Percentiles rank a stretch among this genome's conserved stretches.
Conservation (phyloP, 179 eudicot genomes). For the Vitellaria paradoxa region DNA sequence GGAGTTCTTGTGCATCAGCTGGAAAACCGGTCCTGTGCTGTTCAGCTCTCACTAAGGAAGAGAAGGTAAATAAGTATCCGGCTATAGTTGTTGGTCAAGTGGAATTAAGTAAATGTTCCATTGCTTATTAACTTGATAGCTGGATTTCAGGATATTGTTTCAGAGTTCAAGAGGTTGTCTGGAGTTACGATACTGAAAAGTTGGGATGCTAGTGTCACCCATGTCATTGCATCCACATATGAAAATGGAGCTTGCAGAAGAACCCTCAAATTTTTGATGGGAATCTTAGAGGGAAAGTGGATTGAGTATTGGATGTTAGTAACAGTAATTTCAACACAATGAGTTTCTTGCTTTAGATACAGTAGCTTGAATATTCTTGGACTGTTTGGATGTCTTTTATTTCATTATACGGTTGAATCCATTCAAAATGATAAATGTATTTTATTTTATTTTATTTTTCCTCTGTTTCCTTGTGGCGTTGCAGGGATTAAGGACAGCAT, state of each 20-base stretch:
- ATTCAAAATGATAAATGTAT: too few species aligned
- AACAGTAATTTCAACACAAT: background rate
- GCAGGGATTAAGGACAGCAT: constrained; percentile 88
- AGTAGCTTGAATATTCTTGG: background rate
- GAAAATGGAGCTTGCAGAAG: constrained; percentile 85
- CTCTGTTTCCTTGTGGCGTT: constrained; percentile 17
- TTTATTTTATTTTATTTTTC: background rate
- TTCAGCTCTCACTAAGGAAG: constrained; percentile 65
- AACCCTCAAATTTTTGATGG: constrained; percentile 92
- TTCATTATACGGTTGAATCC: too few species aligned
- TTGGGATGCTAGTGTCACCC: constrained; percentile 79
- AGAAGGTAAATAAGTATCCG: constrained; percentile 50
- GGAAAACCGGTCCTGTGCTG: constrained; percentile 74
- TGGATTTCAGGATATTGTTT: constrained; percentile 64
- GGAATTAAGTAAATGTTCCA: background rate
- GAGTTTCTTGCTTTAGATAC: background rate
- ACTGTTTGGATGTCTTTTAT: too few species aligned
- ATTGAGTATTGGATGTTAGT: constrained; percentile 66
- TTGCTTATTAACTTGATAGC: background rate
- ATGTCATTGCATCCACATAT: constrained; percentile 77
- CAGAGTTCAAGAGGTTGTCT: constrained; percentile 56
- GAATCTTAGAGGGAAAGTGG: constrained; percentile 95
- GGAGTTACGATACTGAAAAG: constrained; percentile 47
- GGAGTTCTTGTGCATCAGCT: constrained; percentile 44
- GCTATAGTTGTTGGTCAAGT: background rate